phyloP scores from a whole-genome alignment of 257 asterid genomes.

The Leonotis leonurus region DNA sequence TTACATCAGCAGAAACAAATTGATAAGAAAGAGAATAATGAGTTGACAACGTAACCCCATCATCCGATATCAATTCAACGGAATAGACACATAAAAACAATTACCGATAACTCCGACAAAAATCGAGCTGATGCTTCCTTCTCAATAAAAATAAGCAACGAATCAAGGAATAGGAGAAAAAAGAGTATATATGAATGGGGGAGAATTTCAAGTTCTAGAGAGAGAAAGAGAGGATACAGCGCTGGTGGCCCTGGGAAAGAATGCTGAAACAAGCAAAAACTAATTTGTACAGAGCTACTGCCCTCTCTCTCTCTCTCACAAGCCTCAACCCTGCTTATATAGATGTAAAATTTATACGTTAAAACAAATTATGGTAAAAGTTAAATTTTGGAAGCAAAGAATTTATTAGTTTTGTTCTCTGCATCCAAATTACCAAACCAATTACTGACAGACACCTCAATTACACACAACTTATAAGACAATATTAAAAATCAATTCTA shows the following conservation, averaged over 20 bases:
- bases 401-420: constrained; percentile 4
- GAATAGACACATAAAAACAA: neutral
- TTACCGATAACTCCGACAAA: constrained; percentile 8
- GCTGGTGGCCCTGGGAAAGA: constrained; percentile 9
- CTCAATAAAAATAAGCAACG: neutral
- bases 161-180: neutral
- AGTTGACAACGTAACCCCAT: neutral
- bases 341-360: constrained; percentile 10
- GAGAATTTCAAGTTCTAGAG: constrained; percentile 8
- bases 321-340: neutral
- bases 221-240: constrained; percentile 21
- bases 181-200: neutral
- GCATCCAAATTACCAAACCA: neutral
- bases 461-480: neutral
- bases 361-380: constrained; percentile 22
- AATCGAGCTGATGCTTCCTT: neutral
- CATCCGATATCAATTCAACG: constrained; percentile 2
- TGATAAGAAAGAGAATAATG: neutral
- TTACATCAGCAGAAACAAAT: neutral
- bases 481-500: neutral
- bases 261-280: constrained; percentile 23
- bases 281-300: constrained; percentile 18
- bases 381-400: constrained; percentile 20
- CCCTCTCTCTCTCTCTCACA: constrained; percentile 7
- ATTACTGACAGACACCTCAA: neutral